phyloP scores from a whole-genome alignment of 495 filamentous ascomycete species.

The Schizothecium vesticola region DNA sequence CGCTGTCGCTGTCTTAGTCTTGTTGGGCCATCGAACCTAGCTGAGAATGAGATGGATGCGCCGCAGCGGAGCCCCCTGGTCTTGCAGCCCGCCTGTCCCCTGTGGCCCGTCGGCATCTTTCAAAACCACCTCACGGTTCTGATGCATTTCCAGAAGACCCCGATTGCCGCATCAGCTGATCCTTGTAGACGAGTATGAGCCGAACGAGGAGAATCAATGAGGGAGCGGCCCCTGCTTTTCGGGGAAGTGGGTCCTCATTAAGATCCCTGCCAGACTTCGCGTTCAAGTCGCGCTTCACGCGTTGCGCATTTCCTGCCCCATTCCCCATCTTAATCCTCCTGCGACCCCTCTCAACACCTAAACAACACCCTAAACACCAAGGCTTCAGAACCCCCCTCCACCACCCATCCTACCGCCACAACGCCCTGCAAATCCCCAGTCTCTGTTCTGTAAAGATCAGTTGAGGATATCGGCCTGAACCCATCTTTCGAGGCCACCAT shows the following conservation, averaged over 20 bases:
- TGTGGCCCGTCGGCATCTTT: neutral
- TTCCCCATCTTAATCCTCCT: conserved; percentile 3
- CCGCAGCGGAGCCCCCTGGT: neutral
- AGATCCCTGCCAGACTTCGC: conserved; percentile 25
- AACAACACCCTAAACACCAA: conserved; percentile 1
- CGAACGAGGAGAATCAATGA: neutral
- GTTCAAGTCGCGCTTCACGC: conserved; percentile 23
- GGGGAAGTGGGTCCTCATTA: conserved; percentile 19
- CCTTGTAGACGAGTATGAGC: neutral
- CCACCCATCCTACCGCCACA: neutral
- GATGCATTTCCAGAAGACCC: neutral
- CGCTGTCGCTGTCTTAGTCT: neutral
- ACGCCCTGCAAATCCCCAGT: neutral
- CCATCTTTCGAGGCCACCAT: conserved; percentile 41
- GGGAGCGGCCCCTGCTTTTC: neutral
- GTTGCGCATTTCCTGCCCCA: conserved; percentile 20
- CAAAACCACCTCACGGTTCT: neutral
- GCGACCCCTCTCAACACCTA: conserved; percentile 11
- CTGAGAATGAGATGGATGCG: neutral
- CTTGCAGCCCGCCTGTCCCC: neutral
- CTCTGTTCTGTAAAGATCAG: neutral
- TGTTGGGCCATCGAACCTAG: neutral
- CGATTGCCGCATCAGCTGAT: neutral
- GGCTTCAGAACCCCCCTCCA: conserved; percentile 6
- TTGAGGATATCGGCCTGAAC: too few relatives aligned